phyloP scores from a whole-genome alignment of 2,329 filamentous ascomycete species.

The Tolypocladium pustulatum region DNA sequence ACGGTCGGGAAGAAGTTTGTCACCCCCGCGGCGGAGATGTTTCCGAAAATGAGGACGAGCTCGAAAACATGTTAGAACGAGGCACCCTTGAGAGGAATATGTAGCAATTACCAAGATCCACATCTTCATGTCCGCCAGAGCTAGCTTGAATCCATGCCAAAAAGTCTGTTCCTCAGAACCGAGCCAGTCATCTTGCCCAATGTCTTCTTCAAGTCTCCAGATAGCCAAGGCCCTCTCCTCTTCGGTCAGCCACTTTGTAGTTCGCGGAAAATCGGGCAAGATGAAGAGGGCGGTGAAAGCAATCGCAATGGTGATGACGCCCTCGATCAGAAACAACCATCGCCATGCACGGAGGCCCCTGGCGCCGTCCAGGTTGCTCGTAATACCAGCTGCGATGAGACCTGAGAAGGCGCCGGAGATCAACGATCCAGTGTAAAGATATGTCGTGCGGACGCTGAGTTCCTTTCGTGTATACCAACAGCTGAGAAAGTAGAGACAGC shows the following conservation, averaged over 20 bases:
- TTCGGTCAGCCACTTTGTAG: constrained; percentile 27
- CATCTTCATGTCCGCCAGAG: constrained; percentile 48
- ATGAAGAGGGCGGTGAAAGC: constrained; percentile 45
- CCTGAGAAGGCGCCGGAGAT: constrained; percentile 65
- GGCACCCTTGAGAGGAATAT: not conserved
- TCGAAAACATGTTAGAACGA: constrained; percentile 10
- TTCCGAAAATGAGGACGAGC: constrained; percentile 47
- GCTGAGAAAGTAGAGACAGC: constrained; percentile 52
- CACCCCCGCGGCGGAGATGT: constrained; percentile 41
- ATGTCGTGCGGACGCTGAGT: constrained; percentile 52
- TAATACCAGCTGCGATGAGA: constrained; percentile 54
- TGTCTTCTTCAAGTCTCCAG: constrained; percentile 53
- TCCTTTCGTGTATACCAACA: constrained; percentile 64
- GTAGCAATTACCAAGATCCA: constrained; percentile 39
- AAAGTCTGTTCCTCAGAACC: constrained; percentile 45
- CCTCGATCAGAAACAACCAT: constrained; percentile 49
- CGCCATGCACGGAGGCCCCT: constrained; percentile 54
- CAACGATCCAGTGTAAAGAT: constrained; percentile 58
- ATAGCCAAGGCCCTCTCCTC: constrained; percentile 45
- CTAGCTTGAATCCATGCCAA: constrained; percentile 41
- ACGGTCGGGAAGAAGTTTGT: constrained; percentile 65
- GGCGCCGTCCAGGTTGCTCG: constrained; percentile 49
- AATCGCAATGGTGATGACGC: constrained; percentile 51
- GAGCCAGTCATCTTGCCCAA: constrained; percentile 54
- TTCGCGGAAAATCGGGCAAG: constrained; percentile 33